Evolutionary conservation across 1,139 yeast species (phyloP).

Genomic region (Pichia sp.): DNA sequence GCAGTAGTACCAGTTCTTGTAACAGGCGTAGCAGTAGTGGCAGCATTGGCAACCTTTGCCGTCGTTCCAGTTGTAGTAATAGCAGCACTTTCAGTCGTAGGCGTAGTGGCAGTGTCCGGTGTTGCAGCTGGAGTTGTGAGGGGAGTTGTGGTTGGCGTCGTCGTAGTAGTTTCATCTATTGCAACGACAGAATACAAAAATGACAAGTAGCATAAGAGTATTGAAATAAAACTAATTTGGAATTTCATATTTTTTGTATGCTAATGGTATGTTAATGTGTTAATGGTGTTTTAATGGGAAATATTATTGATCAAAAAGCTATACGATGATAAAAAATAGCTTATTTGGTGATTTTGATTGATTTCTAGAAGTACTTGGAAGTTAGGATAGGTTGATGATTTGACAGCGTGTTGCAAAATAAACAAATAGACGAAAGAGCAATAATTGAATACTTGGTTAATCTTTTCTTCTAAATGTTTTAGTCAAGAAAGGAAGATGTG

Average conservation of each 20-base stretch:
- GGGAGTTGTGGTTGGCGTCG: neutral
- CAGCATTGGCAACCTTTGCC: neutral
- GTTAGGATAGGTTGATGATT: neutral
- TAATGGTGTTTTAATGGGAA: too few species aligned
- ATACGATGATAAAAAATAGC: too few species aligned
- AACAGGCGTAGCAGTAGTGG: neutral
- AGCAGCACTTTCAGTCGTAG: neutral
- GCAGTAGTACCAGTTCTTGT: too few species aligned
- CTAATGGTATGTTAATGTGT: neutral
- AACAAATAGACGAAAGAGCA: neutral
- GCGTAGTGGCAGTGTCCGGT: neutral
- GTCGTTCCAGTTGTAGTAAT: neutral
- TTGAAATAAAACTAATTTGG: neutral
- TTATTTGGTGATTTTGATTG: too few species aligned
- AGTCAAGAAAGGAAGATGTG: neutral
- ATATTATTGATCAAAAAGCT: too few species aligned
- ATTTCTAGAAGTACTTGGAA: too few species aligned
- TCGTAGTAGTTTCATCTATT: neutral
- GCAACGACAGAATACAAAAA: neutral
- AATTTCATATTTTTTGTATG: neutral
- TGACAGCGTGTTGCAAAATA: neutral
- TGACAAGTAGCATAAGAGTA: neutral
- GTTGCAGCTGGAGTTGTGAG: neutral
- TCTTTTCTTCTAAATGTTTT: neutral
- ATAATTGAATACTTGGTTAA: neutral